Base-by-base conservation (phyloP, 2,329 filamentous ascomycete genomes). In the Shiraia bambusicola region DNA sequence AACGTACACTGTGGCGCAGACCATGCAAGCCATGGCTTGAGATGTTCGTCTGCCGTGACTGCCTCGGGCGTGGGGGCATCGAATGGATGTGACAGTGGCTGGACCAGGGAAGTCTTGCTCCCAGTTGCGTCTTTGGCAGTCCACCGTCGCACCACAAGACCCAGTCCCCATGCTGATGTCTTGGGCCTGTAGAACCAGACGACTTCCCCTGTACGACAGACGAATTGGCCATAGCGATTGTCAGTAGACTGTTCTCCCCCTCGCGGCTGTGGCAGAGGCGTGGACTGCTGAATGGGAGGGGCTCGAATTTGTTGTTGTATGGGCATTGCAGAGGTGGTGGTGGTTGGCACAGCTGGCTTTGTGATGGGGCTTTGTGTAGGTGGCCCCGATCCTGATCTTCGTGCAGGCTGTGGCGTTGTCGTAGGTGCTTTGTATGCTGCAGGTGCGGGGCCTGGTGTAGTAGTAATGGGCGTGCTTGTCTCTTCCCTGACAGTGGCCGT, bases 1-100 rank as follows among this genome's bases (percentile, higher is more conserved):
- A 74, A 70, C 2, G 76, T 79, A 40, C 74, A 76, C n/a, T 53
- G 57, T 1, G 79, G 79, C 10, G 77, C 73, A 36, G 74, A 78
- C 78, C 78, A 81, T 1, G 79, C 77, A 19, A 81, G 69, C 78
- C 78, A 82, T 0, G 79, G 79, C 27, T 79, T 72, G 27, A 81
- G 65, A 10, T 69, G 59, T 4, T 60, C 55, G 38, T 78, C 69
- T 9, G 70, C 57, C 2, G 69, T 67, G 15, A 77, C 72, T 9
- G 74, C 65, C 31, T 75, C 69, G 4, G 66, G 55, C 17, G 62
- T 52, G 9, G 69, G 66, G 15, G 71, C 54, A 7, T 66, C 54
- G 30, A 61, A 61, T 7, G 75, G 75, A 58, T 70, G 74, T 32
- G 68, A 80, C 8, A 74, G 71, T 4, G 76, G 75, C 47, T 78